Percentiles rank a stretch among this genome's conserved stretches.
Conservation (phyloP, 2,329 filamentous ascomycete species). For the Colletotrichum phormii region DNA sequence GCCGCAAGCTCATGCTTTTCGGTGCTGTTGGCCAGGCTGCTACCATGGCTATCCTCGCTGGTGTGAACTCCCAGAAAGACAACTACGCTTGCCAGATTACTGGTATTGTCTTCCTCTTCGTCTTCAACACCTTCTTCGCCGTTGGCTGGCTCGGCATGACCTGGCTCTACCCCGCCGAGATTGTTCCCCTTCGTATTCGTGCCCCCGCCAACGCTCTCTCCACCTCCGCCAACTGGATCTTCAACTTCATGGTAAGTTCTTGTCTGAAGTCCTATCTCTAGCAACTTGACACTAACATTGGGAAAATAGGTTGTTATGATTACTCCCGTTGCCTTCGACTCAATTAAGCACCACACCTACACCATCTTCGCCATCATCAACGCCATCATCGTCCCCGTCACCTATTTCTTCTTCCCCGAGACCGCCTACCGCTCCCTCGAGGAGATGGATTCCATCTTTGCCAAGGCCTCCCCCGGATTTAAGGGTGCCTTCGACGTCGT, state of each 20-base stretch:
- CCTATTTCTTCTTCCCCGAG: slow-evolving; percentile 74
- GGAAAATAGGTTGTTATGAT: slow-evolving; percentile 67
- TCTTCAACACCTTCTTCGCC: slow-evolving; percentile 72
- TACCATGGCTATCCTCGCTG: slow-evolving; percentile 73
- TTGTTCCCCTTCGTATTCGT: slow-evolving; percentile 69
- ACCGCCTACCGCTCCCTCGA: slow-evolving; percentile 73
- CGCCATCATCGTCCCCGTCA: slow-evolving; percentile 65
- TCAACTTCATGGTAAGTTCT: slow-evolving; percentile 65
- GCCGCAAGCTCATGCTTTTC: slow-evolving; percentile 78
- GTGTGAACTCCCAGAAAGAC: slow-evolving; percentile 48
- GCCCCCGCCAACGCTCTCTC: slow-evolving; percentile 69
- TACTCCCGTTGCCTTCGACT: slow-evolving; percentile 68
- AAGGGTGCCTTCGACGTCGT: slow-evolving; percentile 55
- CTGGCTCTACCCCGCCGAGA: slow-evolving; percentile 72
- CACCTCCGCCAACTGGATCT: slow-evolving; percentile 69
- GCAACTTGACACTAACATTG: background rate
- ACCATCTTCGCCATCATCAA: slow-evolving; percentile 76
- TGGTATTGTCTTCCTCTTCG: slow-evolving; percentile 65
- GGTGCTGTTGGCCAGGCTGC: slow-evolving; percentile 72
- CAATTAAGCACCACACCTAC: slow-evolving; percentile 70
- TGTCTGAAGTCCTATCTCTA: rapidly evolving
- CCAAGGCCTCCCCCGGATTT: slow-evolving; percentile 54
- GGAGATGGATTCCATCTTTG: slow-evolving; percentile 75
- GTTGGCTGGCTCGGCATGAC: slow-evolving; percentile 70
- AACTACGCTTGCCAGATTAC: slow-evolving; percentile 42